Evolutionary conservation across 2,329 filamentous ascomycete genomes (phyloP).

Genomic region (Botrytis tulipae): DNA sequence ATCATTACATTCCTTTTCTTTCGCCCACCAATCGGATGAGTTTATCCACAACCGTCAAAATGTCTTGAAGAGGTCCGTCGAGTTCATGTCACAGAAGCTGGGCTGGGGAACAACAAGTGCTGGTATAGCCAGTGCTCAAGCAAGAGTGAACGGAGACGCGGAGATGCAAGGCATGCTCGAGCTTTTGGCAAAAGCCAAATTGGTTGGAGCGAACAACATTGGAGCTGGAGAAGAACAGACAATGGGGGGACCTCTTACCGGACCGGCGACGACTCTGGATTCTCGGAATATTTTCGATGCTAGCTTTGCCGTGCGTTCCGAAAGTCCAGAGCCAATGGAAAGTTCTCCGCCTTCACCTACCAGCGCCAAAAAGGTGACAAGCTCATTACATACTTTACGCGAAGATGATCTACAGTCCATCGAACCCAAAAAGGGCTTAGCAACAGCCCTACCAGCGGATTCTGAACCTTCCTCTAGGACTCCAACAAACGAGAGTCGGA

Average conservation of each 20-base stretch:
- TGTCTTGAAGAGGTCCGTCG: slow-evolving; percentile 87
- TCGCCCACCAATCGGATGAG: slow-evolving; percentile 92
- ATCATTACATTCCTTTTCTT: slow-evolving; percentile 96
- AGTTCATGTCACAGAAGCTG: slow-evolving; percentile 87
- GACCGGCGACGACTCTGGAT: slow-evolving; percentile 68
- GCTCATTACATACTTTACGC: slow-evolving; percentile 17
- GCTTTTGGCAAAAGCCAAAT: slow-evolving; percentile 74
- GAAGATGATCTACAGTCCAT: slow-evolving; percentile 27
- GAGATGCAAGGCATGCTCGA: slow-evolving; percentile 92
- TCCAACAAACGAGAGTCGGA: slow-evolving; percentile 55
- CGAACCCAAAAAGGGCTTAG: slow-evolving; percentile 26
- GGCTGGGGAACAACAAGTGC: slow-evolving; percentile 72
- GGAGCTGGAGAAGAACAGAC: slow-evolving; percentile 46
- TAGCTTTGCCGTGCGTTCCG: slow-evolving; percentile 62
- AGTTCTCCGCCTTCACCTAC: slow-evolving; percentile 33
- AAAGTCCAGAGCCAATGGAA: slow-evolving; percentile 48
- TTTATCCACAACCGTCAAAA: slow-evolving; percentile 88
- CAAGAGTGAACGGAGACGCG: slow-evolving; percentile 75
- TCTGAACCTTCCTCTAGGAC: slow-evolving; percentile 54
- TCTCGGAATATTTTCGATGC: slow-evolving; percentile 80
- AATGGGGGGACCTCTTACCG: slow-evolving; percentile 67
- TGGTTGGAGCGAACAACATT: slow-evolving; percentile 68
- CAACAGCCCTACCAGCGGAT: slow-evolving; percentile 30
- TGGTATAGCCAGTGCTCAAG: slow-evolving; percentile 78
- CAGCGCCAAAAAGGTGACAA: slow-evolving; percentile 24